Conservation (phyloP, 495 filamentous ascomycete genomes). For the Tuber brumale region DNA sequence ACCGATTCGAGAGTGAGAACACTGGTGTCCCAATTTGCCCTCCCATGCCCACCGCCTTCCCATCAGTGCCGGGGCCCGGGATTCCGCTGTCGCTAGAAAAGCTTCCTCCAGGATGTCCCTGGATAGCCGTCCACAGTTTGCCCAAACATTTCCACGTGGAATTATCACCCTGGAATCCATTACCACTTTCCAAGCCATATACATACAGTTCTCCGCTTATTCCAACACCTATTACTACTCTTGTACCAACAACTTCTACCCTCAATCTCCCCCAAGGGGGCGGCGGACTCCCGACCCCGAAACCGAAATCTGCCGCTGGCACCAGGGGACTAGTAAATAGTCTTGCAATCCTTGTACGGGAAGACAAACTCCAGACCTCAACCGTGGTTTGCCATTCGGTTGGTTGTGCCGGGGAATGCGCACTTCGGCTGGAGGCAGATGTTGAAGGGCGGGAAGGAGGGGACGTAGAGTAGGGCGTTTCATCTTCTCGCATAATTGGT, state of each 20-base stretch:
- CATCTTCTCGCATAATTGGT: constrained; percentile 30
- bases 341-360: constrained; percentile 27
- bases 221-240: constrained; percentile 36
- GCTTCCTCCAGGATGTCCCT: constrained; percentile 26
- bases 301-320: constrained; percentile 40
- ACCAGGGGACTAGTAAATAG: constrained; percentile 39
- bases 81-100: constrained; percentile 23
- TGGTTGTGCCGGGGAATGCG: constrained; percentile 19
- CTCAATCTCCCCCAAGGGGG: constrained; percentile 43
- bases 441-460: constrained; percentile 38
- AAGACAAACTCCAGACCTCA: constrained; percentile 41
- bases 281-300: constrained; percentile 31
- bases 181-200: constrained; percentile 31
- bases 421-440: constrained; percentile 36
- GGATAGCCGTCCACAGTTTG: constrained; percentile 38
- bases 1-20: constrained; percentile 67
- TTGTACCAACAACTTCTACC: constrained; percentile 41
- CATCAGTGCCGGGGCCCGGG: constrained; percentile 15
- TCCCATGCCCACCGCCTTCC: constrained; percentile 19
- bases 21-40: constrained; percentile 51
- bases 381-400: constrained; percentile 42
- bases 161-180: constrained; percentile 18
- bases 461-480: constrained; percentile 40
- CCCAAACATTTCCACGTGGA: constrained; percentile 39
- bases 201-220: constrained; percentile 40